Conservation (phyloP, 1,284 basidiomycete species). For the Hortiboletus rubellus region DNA sequence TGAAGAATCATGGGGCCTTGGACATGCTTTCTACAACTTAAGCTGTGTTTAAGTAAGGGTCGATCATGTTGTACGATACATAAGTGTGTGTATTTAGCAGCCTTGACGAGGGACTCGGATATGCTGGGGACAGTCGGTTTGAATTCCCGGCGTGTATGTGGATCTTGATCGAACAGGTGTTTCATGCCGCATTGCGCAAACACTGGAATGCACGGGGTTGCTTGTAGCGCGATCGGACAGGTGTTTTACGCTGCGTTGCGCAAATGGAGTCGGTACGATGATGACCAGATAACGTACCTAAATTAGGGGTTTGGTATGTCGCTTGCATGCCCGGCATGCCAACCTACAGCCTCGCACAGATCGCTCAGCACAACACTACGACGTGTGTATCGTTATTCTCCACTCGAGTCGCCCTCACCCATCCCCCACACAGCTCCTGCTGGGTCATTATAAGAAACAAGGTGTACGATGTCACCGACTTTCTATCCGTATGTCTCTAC, state of each 20-base stretch:
- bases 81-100: background rate
- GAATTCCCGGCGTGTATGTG: no score
- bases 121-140: no score
- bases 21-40: background rate
- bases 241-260: no score
- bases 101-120: no score
- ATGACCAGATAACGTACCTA: no score
- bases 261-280: no score
- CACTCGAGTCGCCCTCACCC: background rate
- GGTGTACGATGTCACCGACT: constrained; percentile 86
- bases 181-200: no score
- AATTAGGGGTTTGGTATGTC: no score
- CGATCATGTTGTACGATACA: background rate
- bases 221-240: no score
- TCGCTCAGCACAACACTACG: constrained; percentile 54
- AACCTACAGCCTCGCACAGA: constrained; percentile 41
- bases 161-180: no score
- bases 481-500: constrained; percentile 56
- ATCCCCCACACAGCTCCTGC: constrained; percentile 55
- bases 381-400: constrained; percentile 39
- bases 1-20: no score
- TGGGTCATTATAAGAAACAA: constrained; percentile 84
- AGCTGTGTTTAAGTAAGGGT: background rate
- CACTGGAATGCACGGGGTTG: no score
- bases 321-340: constrained; percentile 29